phyloP scores from a whole-genome alignment of 345 rosid species.

The Acer saccharum region DNA sequence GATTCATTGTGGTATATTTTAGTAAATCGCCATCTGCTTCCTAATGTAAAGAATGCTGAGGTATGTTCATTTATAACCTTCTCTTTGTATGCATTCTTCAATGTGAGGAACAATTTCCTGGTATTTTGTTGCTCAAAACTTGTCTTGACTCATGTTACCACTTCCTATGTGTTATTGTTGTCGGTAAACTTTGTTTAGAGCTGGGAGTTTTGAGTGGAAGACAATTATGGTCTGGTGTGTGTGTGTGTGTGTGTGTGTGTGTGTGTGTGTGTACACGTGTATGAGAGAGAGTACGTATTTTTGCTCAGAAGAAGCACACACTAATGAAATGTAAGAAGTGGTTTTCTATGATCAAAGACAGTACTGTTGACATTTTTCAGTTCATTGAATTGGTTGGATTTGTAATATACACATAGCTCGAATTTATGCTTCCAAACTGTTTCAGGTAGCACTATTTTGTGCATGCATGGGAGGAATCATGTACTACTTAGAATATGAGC shows the following conservation, averaged over 20 bases:
- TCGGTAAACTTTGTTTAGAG: background rate
- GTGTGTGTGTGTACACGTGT: background rate
- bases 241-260: background rate
- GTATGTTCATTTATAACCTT: conserved; percentile 37
- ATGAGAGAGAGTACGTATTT: background rate
- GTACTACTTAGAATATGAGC: conserved; percentile 95
- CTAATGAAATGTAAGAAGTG: background rate
- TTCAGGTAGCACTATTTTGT: conserved; percentile 91
- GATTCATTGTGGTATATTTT: conserved; percentile 96
- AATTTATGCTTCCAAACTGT: conserved; percentile 9
- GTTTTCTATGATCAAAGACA: background rate
- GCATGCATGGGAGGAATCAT: conserved; percentile 99
- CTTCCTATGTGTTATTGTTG: background rate
- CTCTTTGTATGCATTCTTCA: background rate
- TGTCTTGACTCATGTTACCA: background rate
- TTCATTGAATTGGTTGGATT: conserved; percentile 1
- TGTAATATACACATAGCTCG: background rate
- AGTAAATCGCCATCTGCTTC: conserved; percentile 83
- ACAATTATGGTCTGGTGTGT: background rate
- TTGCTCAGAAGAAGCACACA: background rate
- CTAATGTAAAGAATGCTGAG: conserved; percentile 88
- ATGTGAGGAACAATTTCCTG: background rate
- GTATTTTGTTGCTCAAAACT: background rate
- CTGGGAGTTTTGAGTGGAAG: background rate
- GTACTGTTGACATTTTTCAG: background rate